Evolutionary conservation across 345 rosid genomes (phyloP).

Genomic region (Syzygium jambos): DNA sequence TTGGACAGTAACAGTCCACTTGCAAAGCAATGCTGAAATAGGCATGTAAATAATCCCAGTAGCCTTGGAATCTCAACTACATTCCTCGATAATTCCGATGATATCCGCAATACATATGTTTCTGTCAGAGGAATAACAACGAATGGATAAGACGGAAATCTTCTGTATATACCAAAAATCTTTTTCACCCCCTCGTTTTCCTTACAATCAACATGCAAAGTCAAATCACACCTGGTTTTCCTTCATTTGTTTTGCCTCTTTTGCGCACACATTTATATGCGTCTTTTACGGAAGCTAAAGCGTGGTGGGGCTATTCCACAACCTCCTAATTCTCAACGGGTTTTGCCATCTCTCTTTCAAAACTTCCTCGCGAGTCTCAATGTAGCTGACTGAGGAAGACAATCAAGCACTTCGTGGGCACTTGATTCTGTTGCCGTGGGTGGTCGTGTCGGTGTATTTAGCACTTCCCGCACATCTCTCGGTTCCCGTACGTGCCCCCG

Average conservation of each 20-base stretch:
- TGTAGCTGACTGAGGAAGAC: not conserved
- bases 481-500: slow-evolving; percentile 76
- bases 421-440: slow-evolving; percentile 42
- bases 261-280: no score
- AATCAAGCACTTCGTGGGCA: slow-evolving; percentile 34
- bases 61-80: not conserved
- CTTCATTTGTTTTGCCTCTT: no score
- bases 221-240: no score
- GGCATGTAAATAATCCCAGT: not conserved
- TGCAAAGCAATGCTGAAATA: not conserved
- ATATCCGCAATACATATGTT: not conserved
- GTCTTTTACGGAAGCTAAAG: no score
- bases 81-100: not conserved
- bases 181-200: not conserved
- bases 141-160: no score
- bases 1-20: no score
- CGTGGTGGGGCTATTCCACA: no score
- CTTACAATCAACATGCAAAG: no score
- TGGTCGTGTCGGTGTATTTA: slow-evolving; percentile 59
- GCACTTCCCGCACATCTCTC: slow-evolving; percentile 75
- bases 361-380: not conserved
- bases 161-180: not conserved
- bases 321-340: no score
- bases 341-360: not conserved
- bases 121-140: no score